Evolutionary conservation across 805 yeast species (phyloP).

Genomic region (Sugiyamaella americana): DNA sequence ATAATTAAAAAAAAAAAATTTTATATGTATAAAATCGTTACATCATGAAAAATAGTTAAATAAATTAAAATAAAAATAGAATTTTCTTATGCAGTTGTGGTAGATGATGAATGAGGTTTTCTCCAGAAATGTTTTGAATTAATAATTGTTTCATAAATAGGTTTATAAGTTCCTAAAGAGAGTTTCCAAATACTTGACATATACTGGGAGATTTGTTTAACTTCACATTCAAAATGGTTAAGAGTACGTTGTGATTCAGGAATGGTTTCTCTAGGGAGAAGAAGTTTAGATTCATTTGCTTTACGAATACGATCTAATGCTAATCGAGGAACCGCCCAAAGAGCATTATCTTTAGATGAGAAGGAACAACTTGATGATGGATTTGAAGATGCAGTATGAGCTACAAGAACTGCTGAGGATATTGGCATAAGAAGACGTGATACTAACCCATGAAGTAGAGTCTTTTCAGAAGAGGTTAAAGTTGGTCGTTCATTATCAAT

Average conservation of each 20-base stretch:
- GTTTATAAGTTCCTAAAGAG: constrained; percentile 18
- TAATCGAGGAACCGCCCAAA: constrained; percentile 13
- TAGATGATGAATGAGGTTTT: too few relatives aligned
- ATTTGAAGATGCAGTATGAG: background rate
- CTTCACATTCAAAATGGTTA: constrained; percentile 15
- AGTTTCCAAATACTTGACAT: constrained; percentile 17
- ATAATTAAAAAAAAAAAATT: too few relatives aligned
- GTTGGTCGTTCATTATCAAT: constrained; percentile 18
- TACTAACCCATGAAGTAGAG: constrained; percentile 16
- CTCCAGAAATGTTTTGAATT: background rate
- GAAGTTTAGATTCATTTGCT: constrained; percentile 2
- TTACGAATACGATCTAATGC: constrained; percentile 17
- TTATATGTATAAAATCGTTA: too few relatives aligned
- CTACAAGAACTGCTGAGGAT: background rate
- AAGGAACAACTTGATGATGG: background rate
- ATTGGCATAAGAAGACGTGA: constrained; percentile 2
- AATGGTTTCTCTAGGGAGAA: constrained; percentile 6
- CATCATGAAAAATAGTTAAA: too few relatives aligned
- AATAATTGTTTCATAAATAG: constrained; percentile 14
- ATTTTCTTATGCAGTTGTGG: too few relatives aligned
- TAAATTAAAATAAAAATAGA: too few relatives aligned
- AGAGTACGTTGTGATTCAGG: constrained; percentile 1
- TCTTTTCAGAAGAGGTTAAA: constrained; percentile 10
- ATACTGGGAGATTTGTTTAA: constrained; percentile 13
- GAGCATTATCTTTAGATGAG: background rate